These are phyloP conservation scores for Cucurbita maxima DNA, from an alignment of 306 rosid species.

Conservation along the genomic window DNA sequence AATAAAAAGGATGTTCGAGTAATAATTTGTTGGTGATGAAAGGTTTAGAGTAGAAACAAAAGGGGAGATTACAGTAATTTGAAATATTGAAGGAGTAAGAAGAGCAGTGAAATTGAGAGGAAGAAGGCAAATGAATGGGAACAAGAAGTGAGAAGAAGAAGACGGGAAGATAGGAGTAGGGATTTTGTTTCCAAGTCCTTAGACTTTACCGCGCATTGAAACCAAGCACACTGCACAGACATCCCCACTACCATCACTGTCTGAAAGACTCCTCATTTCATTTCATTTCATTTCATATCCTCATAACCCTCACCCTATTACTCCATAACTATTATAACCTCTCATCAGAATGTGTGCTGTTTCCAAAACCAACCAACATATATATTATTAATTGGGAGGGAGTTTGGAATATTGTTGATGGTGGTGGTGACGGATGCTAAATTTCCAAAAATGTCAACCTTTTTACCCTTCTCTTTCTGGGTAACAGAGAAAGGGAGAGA, in stretches of 20 bases:
- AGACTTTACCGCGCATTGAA: conserved; percentile 44
- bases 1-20: not conserved
- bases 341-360: too few species aligned
- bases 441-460: conserved; percentile 3
- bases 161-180: conserved; percentile 45
- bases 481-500: not conserved
- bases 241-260: conserved; percentile 55
- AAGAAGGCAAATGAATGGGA: conserved; percentile 70
- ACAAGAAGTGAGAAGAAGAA: conserved; percentile 71
- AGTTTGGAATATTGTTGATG: not conserved
- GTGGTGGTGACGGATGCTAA: not conserved
- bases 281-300: not conserved
- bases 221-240: conserved; percentile 13
- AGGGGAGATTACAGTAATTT: too few species aligned
- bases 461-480: conserved; percentile 5
- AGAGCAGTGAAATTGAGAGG: too few species aligned
- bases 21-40: not conserved
- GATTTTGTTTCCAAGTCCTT: conserved; percentile 59
- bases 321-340: not conserved
- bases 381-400: not conserved
- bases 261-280: conserved; percentile 12
- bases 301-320: not conserved
- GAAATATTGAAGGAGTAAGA: not conserved
- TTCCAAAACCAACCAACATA: not conserved
- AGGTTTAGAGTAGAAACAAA: too few species aligned